phyloP scores from a whole-genome alignment of 163 green algal species.

The Volvox carteri region DNA sequence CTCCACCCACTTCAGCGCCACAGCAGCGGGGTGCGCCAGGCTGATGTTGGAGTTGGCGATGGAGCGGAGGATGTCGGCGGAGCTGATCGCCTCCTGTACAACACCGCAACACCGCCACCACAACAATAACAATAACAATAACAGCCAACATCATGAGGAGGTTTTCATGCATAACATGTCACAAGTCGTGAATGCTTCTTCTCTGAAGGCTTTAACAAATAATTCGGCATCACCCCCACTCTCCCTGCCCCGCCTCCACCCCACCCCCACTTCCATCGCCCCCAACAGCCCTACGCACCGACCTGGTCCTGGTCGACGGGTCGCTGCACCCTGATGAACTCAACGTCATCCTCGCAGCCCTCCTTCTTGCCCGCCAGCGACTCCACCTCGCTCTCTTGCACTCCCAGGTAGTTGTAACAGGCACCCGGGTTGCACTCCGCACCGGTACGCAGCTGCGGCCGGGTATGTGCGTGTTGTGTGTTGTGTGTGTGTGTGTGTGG shows the following conservation, averaged over 20 bases:
- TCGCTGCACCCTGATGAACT: constrained; percentile 81
- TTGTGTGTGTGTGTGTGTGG: too few relatives aligned
- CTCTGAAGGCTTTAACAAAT: too few relatives aligned
- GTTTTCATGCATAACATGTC: background rate
- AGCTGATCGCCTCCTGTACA: constrained; percentile 38
- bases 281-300: background rate
- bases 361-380: constrained; percentile 78
- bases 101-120: background rate
- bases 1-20: constrained; percentile 71
- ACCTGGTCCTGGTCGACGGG: background rate
- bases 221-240: too few relatives aligned
- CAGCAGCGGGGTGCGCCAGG: constrained; percentile 70
- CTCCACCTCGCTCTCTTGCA: constrained; percentile 76
- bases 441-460: constrained; percentile 64
- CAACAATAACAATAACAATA: background rate
- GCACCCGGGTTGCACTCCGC: constrained; percentile 87
- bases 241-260: background rate
- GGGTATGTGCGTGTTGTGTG: too few relatives aligned
- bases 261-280: background rate
- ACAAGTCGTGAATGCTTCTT: too few relatives aligned
- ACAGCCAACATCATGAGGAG: background rate
- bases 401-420: constrained; percentile 79
- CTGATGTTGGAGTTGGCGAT: constrained; percentile 61
- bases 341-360: constrained; percentile 83
- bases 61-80: constrained; percentile 57